These are phyloP conservation scores for Austropuccinia psidii DNA, from an alignment of 1,284 basidiomycete species.

Conservation along the genomic window DNA sequence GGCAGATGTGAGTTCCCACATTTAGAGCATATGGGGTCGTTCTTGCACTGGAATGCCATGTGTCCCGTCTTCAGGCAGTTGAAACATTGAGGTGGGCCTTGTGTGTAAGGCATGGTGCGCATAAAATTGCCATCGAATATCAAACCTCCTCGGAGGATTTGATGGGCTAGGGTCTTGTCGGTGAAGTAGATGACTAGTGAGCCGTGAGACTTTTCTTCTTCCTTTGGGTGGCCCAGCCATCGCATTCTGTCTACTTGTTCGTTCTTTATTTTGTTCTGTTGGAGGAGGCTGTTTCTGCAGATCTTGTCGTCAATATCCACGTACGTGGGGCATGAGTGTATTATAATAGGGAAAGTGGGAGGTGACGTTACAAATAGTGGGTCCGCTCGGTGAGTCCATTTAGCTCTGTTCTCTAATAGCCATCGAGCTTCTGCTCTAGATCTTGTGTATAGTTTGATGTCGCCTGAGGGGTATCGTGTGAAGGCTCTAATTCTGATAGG, in stretches of 20 bases:
- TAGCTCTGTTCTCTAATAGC: neutral
- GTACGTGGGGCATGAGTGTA: neutral
- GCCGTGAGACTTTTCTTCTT: neutral
- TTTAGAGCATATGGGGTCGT: neutral
- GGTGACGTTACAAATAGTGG: neutral
- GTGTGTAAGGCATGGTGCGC: neutral
- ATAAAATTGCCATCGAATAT: neutral
- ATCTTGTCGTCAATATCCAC: neutral
- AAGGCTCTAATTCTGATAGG: too few relatives aligned
- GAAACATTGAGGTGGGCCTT: neutral
- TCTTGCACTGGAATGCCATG: neutral
- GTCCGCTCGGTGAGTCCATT: neutral
- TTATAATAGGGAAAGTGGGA: neutral
- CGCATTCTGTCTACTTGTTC: constrained; percentile 2
- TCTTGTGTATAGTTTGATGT: neutral
- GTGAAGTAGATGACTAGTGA: neutral
- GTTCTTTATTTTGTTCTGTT: neutral
- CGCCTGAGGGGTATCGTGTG: too few relatives aligned
- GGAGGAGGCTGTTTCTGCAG: neutral
- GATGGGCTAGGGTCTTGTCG: neutral
- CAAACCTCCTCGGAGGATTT: neutral
- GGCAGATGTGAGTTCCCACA: neutral
- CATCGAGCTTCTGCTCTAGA: neutral
- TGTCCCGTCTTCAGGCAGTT: neutral
- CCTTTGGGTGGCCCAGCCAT: neutral